Percentiles rank a stretch among this genome's conserved stretches.
Evolutionary conservation across 2,329 filamentous ascomycete species (phyloP).

Genomic region (Diaporthe aspalathi): DNA sequence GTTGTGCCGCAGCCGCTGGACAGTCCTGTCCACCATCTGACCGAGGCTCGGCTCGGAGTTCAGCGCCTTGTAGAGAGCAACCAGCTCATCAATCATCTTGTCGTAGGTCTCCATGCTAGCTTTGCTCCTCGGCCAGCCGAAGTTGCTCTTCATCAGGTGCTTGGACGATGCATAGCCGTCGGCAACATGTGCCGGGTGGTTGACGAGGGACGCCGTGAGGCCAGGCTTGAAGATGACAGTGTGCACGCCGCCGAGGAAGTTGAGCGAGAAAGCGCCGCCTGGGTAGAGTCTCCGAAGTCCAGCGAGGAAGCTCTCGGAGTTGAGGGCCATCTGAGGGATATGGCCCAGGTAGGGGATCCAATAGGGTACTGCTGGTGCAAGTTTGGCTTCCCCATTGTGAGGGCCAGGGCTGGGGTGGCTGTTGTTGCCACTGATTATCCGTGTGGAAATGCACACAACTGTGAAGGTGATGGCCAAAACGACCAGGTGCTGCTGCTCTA

Average conservation of each 20-base stretch:
- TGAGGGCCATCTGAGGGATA: constrained; percentile 47
- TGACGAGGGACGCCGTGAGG: constrained; percentile 46
- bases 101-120: constrained; percentile 46
- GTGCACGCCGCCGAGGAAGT: constrained; percentile 49
- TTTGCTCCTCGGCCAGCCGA: constrained; percentile 46
- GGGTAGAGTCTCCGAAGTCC: constrained; percentile 48
- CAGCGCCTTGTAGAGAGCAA: constrained; percentile 45
- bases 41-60: constrained; percentile 44
- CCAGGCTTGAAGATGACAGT: constrained; percentile 50
- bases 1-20: constrained; percentile 45
- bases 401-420: neutral
- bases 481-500: constrained; percentile 23
- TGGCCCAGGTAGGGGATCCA: constrained; percentile 54
- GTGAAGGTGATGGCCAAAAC: constrained; percentile 30
- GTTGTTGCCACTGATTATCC: constrained; percentile 32
- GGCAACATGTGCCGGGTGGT: constrained; percentile 44
- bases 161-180: constrained; percentile 45
- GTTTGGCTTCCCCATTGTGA: neutral
- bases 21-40: constrained; percentile 41
- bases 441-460: constrained; percentile 36
- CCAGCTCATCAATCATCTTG: constrained; percentile 45
- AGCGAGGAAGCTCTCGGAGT: constrained; percentile 46
- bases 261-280: constrained; percentile 51
- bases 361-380: constrained; percentile 43
- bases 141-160: constrained; percentile 48